Conservation (phyloP, 306 rosid genomes). For the Vigna angularis region DNA sequence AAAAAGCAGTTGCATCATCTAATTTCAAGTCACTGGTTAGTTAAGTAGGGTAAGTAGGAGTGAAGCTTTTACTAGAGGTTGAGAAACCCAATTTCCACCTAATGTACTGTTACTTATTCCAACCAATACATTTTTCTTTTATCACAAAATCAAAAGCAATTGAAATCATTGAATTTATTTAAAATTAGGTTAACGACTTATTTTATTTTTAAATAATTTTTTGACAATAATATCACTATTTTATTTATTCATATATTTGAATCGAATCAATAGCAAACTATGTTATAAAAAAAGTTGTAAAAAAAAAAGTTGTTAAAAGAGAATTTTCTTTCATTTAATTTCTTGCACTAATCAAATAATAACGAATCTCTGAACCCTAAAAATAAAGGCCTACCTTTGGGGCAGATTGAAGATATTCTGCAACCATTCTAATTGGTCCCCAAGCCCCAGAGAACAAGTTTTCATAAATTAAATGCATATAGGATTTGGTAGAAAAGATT, state of each 20-base stretch:
- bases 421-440: neutral
- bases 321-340: too few relatives aligned
- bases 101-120: too few relatives aligned
- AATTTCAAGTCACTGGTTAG: too few relatives aligned
- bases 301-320: too few relatives aligned
- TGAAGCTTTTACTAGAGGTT: neutral
- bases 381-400: neutral
- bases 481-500: constrained; percentile 12
- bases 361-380: neutral
- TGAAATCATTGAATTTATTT: too few relatives aligned
- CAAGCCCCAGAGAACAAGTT: neutral
- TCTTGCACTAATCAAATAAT: neutral
- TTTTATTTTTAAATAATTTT: too few relatives aligned
- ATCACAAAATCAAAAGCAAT: neutral
- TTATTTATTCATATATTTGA: too few relatives aligned
- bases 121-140: too few relatives aligned
- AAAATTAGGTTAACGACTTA: too few relatives aligned
- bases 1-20: neutral
- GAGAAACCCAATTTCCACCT: neutral
- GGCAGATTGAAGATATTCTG: neutral
- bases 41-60: neutral
- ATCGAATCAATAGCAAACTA: too few relatives aligned
- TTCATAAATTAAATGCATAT: neutral
- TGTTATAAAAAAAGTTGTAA: too few relatives aligned
- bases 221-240: too few relatives aligned